Evolutionary conservation across 306 rosid species (phyloP), one percentile per base, ranked within the genome.

Genomic region (Oxytropis ochrocephala): DNA sequence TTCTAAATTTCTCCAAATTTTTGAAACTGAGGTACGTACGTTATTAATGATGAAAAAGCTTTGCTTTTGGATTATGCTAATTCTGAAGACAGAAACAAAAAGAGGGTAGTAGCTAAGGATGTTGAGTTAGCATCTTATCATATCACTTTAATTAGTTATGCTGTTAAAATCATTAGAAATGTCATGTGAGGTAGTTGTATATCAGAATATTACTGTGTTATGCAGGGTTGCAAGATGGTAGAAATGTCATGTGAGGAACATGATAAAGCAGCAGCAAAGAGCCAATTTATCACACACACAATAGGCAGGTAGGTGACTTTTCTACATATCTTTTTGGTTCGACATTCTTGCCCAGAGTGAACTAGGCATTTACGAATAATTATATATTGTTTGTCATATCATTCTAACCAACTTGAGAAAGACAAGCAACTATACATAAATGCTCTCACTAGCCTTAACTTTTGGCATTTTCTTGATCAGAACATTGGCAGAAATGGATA

Each of bases 231-330:
- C 78, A 80, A 52, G 62, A 88, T 88, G 95, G 70, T 83, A 11
- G 74, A 83, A 56, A 85, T 88, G 85, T 42, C 88, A 32, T 85
- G 91, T 49, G 85, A 81, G 72, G 95, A 83, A 53, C 95, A 88
- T 67, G 95, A 88, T 75, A 78, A 67, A 77, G 18, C 80, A 44
- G 89, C 91, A 49, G 90, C 95, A 0, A 83, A 67, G 69, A 85
- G 87, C 76, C 95, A 88, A 70, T 85, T 88, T 64, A 48, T 85
- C 38, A 81, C 95, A 6, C 95, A 88, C 81, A 75, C 85, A 8
- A 80, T 88, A 48, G 95, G 87, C 52, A 85, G 95, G 95, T 85
- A 85, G 13, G 24, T 1, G 12, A n/a, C 61, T 9, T 9, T 53
- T 65, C 42, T 13, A 13, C 57, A 2, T 1, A 17, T 32, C 18